Evolutionary conservation across 2,329 filamentous ascomycete species (phyloP).

Genomic region (Diaporthe caulivora): DNA sequence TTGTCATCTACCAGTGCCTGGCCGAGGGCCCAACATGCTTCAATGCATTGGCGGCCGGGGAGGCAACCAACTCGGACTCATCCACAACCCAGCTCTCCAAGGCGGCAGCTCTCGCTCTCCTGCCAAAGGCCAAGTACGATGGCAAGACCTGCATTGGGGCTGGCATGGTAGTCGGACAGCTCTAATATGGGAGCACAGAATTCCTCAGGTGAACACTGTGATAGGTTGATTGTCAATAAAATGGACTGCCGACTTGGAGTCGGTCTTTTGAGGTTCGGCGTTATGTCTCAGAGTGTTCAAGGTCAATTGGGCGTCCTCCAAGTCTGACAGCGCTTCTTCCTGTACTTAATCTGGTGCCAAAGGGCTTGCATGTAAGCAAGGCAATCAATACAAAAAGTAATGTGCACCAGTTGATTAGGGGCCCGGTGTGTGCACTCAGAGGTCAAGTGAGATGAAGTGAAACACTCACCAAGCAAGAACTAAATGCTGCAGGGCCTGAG

Average conservation of each 20-base stretch:
- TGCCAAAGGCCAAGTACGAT: constrained; percentile 23
- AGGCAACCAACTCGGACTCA: constrained; percentile 13
- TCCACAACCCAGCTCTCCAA: constrained; percentile 29
- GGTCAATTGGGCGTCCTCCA: neutral
- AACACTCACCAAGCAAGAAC: neutral
- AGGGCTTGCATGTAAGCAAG: neutral
- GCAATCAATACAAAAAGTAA: no score
- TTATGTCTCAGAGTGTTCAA: neutral
- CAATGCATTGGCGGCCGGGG: constrained; percentile 41
- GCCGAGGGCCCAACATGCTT: constrained; percentile 66
- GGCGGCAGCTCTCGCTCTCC: constrained; percentile 21
- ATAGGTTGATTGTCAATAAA: neutral
- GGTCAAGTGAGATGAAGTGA: neutral
- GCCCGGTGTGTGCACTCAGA: neutral
- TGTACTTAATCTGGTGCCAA: neutral
- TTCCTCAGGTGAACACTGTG: neutral
- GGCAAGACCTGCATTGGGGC: constrained; percentile 34
- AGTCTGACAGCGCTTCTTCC: neutral
- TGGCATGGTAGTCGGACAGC: constrained; percentile 15
- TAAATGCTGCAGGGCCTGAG: no score
- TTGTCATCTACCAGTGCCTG: constrained; percentile 71
- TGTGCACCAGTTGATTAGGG: no score
- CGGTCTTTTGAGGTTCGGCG: neutral
- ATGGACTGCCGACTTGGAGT: neutral
- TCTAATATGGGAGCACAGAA: neutral